Evolutionary conservation across 2,329 filamentous ascomycete species (phyloP).

Genomic region (Trichoderma semiorbis): DNA sequence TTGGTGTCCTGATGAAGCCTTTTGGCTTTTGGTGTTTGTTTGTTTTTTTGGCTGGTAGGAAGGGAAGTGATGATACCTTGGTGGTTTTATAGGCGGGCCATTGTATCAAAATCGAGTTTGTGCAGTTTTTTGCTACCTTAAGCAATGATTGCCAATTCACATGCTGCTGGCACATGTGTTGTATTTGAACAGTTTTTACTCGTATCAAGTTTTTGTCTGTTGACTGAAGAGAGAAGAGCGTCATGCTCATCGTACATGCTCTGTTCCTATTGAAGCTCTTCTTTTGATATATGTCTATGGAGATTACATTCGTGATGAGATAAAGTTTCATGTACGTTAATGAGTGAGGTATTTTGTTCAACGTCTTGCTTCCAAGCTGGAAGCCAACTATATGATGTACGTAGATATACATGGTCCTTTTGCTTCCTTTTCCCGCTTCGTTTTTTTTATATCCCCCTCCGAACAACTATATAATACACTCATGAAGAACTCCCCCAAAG

Average conservation of each 20-base stretch:
- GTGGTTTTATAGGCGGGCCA: neutral
- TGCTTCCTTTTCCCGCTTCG: neutral
- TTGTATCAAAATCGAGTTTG: neutral
- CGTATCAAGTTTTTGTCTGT: neutral
- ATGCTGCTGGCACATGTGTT: neutral
- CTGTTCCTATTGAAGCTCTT: neutral
- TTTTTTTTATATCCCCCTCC: neutral
- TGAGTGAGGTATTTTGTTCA: constrained; percentile 23
- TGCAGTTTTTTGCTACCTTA: neutral
- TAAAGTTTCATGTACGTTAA: neutral
- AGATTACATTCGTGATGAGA: neutral
- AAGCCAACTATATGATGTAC: constrained; percentile 6
- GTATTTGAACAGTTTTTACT: neutral
- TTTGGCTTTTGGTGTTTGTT: neutral
- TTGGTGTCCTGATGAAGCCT: neutral
- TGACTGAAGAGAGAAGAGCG: neutral
- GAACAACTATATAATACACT: constrained; percentile 17
- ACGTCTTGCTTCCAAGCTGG: neutral
- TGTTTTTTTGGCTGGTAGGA: neutral
- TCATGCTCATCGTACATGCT: too few relatives aligned
- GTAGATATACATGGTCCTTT: constrained; percentile 11
- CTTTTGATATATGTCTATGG: neutral
- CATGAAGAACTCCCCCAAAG: neutral
- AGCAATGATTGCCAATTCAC: neutral
- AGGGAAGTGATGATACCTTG: constrained; percentile 7